Conservation (phyloP, 2,329 filamentous ascomycete genomes). For the Alternaria sp. region DNA sequence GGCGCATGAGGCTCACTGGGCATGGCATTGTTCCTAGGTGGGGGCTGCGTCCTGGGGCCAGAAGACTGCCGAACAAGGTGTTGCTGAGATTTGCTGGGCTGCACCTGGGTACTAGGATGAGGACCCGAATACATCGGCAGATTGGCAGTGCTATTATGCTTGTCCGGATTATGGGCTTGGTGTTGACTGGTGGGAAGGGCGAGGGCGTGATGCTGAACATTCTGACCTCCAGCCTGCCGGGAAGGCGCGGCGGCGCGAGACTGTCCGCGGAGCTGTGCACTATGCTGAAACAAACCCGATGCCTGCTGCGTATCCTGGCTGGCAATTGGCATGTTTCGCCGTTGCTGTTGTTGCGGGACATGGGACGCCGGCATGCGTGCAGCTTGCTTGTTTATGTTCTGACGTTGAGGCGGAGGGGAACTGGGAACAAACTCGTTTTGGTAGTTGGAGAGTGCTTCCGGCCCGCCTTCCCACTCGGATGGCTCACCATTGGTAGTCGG, state of each 20-base stretch:
- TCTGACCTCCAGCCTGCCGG: conserved; percentile 1
- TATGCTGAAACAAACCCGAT: conserved; percentile 17
- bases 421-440: background rate
- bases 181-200: conserved; percentile 14
- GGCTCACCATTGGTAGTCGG: conserved; percentile 44
- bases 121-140: background rate
- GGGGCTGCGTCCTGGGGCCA: background rate
- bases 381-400: conserved; percentile 7
- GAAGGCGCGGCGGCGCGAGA: conserved; percentile 15
- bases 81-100: conserved; percentile 3
- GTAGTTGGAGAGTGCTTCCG: conserved; percentile 15
- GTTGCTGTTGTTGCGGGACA: conserved; percentile 8
- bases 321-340: background rate
- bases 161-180: conserved; percentile 15
- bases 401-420: conserved; percentile 18
- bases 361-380: conserved; percentile 7
- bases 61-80: background rate
- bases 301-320: background rate
- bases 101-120: background rate
- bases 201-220: background rate
- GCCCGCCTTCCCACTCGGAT: conserved; percentile 18
- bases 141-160: background rate
- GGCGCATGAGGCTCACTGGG: conserved; percentile 3
- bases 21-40: background rate
- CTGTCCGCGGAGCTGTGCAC: conserved; percentile 26